Percentiles rank a stretch among this genome's conserved stretches.
These are phyloP conservation scores for Chlorella vulgaris DNA, from an alignment of 139 green algal genomes.

Conservation along the genomic window DNA sequence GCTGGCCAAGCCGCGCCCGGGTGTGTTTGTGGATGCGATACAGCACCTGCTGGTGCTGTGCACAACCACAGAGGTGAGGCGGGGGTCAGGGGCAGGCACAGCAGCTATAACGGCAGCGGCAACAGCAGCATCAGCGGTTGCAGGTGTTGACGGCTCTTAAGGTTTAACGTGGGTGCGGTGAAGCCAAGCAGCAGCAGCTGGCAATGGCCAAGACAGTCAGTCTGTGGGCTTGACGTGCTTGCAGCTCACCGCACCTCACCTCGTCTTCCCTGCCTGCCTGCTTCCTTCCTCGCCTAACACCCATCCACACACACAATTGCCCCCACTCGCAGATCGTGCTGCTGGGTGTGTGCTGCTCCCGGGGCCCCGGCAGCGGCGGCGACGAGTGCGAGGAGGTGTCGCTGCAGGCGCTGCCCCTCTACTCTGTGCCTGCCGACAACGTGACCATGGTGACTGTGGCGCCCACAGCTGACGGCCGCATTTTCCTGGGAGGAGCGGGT, in stretches of 20 bases:
- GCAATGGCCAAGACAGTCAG: too few relatives aligned
- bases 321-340: slow-evolving; percentile 74
- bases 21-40: slow-evolving; percentile 91
- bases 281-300: background rate
- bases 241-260: too few relatives aligned
- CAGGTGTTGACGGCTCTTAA: too few relatives aligned
- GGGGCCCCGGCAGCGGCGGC: slow-evolving; percentile 25
- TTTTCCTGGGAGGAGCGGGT: slow-evolving; percentile 88
- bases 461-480: slow-evolving; percentile 62
- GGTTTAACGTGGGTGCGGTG: too few relatives aligned
- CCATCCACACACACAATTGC: background rate
- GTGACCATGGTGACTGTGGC: slow-evolving; percentile 81
- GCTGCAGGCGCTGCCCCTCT: slow-evolving; percentile 86
- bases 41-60: slow-evolving; percentile 91
- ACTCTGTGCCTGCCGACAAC: slow-evolving; percentile 80
- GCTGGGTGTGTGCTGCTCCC: slow-evolving; percentile 77
- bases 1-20: slow-evolving; percentile 67
- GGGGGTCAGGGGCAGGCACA: background rate
- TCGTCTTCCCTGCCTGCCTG: too few relatives aligned
- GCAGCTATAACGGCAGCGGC: background rate
- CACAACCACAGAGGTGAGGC: slow-evolving; percentile 84
- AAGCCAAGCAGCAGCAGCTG: too few relatives aligned
- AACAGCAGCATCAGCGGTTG: background rate
- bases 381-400: slow-evolving; percentile 55
- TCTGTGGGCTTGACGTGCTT: too few relatives aligned